Percentiles rank a stretch among this genome's conserved stretches.
phyloP scores from a whole-genome alignment of 1,284 basidiomycete genomes.

The Trichosporon ovoides region DNA sequence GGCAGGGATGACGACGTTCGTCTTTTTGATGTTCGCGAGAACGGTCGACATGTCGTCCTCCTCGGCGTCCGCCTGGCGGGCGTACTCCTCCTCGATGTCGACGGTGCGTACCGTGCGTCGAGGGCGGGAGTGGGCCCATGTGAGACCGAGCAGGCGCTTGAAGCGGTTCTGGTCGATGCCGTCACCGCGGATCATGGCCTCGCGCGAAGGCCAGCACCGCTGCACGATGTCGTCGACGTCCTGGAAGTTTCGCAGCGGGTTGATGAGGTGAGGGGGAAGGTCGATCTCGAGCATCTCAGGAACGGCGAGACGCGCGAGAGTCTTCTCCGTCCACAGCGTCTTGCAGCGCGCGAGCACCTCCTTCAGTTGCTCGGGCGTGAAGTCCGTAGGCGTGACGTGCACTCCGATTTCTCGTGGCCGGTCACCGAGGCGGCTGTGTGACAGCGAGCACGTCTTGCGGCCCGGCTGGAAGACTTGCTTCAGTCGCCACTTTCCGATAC shows the following conservation, averaged over 20 bases:
- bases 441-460: constrained; percentile 49
- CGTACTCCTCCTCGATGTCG: constrained; percentile 44
- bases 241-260: constrained; percentile 36
- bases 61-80: constrained; percentile 29
- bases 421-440: constrained; percentile 47
- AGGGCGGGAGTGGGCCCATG: constrained; percentile 44
- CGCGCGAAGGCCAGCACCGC: constrained; percentile 44
- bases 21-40: constrained; percentile 40
- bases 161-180: constrained; percentile 36
- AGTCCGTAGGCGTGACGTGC: constrained; percentile 43
- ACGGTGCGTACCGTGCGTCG: constrained; percentile 38
- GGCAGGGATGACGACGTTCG: constrained; percentile 44
- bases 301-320: constrained; percentile 43
- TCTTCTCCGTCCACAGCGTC: constrained; percentile 47
- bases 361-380: constrained; percentile 43
- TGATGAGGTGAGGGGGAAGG: constrained; percentile 31
- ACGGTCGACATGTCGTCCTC: constrained; percentile 44
- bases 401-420: constrained; percentile 44
- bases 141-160: constrained; percentile 42
- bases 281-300: constrained; percentile 49
- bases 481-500: constrained; percentile 52
- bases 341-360: constrained; percentile 44
- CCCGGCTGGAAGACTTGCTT: constrained; percentile 51
- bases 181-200: constrained; percentile 43
- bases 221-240: constrained; percentile 45